phyloP scores from a whole-genome alignment of 2,329 filamentous ascomycete genomes.

The Bipolaris bicolor region DNA sequence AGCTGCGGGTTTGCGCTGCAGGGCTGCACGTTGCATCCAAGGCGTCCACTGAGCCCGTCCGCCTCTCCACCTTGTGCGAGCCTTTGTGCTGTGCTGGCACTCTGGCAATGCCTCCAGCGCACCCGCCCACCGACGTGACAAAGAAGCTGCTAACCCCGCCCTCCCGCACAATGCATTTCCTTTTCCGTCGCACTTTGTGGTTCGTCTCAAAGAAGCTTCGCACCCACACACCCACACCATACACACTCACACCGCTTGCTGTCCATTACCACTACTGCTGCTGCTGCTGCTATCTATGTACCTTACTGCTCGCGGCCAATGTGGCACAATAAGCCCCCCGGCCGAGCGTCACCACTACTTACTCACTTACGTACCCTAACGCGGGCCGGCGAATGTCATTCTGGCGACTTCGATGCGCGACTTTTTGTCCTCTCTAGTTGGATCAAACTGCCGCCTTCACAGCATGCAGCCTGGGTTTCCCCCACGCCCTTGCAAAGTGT shows the following conservation, averaged over 20 bases:
- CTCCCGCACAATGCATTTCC: slow-evolving; percentile 1
- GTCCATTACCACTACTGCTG: neutral
- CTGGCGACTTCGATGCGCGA: neutral
- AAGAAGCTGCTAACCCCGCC: too few species aligned
- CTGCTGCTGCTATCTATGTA: neutral
- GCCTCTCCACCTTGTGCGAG: slow-evolving; percentile 23
- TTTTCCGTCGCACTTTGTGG: slow-evolving; percentile 1
- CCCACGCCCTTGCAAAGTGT: neutral
- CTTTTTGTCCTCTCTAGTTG: neutral
- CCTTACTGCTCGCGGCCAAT: slow-evolving; percentile 1
- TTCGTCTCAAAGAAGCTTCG: slow-evolving; percentile 13
- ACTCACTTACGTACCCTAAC: neutral
- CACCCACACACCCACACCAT: slow-evolving; percentile 17
- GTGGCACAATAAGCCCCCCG: slow-evolving; percentile 23
- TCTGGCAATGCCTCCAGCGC: slow-evolving; percentile 15
- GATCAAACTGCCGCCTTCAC: too few species aligned
- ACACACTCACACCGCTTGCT: slow-evolving; percentile 20
- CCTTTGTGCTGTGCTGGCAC: slow-evolving; percentile 35
- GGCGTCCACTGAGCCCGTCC: slow-evolving; percentile 16
- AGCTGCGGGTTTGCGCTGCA: slow-evolving; percentile 21
- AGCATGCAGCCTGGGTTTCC: neutral
- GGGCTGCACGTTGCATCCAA: slow-evolving; percentile 24
- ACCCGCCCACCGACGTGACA: slow-evolving; percentile 2
- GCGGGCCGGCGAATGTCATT: neutral
- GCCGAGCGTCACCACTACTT: slow-evolving; percentile 10